phyloP scores from a whole-genome alignment of 768 basidiomycete species.

The Lentinula edodes region DNA sequence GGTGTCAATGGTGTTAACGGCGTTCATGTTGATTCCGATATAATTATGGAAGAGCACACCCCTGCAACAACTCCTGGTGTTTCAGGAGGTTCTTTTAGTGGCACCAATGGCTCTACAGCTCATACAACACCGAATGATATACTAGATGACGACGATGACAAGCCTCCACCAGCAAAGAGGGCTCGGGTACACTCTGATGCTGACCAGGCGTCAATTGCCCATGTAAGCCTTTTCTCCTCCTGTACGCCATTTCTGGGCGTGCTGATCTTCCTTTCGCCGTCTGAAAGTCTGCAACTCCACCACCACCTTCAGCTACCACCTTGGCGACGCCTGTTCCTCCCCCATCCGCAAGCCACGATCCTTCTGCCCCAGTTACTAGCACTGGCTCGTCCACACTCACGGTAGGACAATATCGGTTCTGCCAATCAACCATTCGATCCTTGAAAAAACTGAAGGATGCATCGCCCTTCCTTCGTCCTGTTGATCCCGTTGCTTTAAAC shows the following conservation, averaged over 20 bases:
- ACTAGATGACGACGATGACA: constrained; percentile 49
- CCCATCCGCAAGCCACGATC: constrained; percentile 15
- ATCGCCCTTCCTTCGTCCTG: constrained; percentile 75
- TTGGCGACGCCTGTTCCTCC: constrained; percentile 32
- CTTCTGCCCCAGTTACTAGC: constrained; percentile 13
- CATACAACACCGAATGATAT: constrained; percentile 29
- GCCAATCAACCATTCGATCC: constrained; percentile 67
- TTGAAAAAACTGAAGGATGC: constrained; percentile 88
- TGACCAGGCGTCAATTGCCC: constrained; percentile 65
- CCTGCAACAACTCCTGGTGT: constrained; percentile 32
- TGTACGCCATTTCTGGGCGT: constrained; percentile 27
- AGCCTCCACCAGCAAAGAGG: constrained; percentile 80
- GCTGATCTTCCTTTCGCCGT: constrained; percentile 3
- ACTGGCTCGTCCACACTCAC: constrained; percentile 47
- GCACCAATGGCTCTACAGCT: constrained; percentile 28
- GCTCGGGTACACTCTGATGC: constrained; percentile 72
- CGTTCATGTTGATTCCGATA: constrained; percentile 24
- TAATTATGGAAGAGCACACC: constrained; percentile 36
- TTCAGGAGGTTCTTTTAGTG: constrained; percentile 29
- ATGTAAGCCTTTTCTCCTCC: constrained; percentile 51
- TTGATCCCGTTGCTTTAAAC: constrained; percentile 78
- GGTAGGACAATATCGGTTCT: constrained; percentile 72
- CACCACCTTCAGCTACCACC: constrained; percentile 50
- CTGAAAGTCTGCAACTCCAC: constrained; percentile 70
- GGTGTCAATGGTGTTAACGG: constrained; percentile 25